Evolutionary conservation across 352 stramenopile species (phyloP).

Genomic region (Phytophthora sansomeana): DNA sequence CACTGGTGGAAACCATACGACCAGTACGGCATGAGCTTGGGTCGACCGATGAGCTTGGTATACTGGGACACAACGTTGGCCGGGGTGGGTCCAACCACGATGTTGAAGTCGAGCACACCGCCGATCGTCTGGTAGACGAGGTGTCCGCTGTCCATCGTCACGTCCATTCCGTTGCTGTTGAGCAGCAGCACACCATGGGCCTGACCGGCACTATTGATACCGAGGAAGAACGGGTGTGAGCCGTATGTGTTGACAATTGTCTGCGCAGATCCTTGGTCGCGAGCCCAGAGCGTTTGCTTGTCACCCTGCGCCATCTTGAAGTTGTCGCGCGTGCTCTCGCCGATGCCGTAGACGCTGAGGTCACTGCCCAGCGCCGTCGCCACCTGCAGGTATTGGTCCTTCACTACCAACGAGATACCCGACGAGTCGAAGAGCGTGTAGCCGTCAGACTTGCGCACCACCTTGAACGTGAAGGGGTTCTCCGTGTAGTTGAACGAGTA

Average conservation of each 20-base stretch:
- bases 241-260: slow-evolving; percentile 64
- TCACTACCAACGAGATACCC: slow-evolving; percentile 42
- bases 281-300: slow-evolving; percentile 59
- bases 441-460: slow-evolving; percentile 44
- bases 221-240: slow-evolving; percentile 67
- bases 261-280: slow-evolving; percentile 42
- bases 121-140: slow-evolving; percentile 66
- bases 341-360: slow-evolving; percentile 49
- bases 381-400: slow-evolving; percentile 55
- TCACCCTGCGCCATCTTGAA: slow-evolving; percentile 51
- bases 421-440: slow-evolving; percentile 57
- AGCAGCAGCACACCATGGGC: slow-evolving; percentile 64
- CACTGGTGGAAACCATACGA: slow-evolving; percentile 78
- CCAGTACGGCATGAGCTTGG: slow-evolving; percentile 74
- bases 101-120: slow-evolving; percentile 69
- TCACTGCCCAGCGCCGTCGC: slow-evolving; percentile 32
- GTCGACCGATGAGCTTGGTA: slow-evolving; percentile 59
- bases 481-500: slow-evolving; percentile 50
- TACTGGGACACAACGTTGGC: slow-evolving; percentile 61
- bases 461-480: slow-evolving; percentile 52
- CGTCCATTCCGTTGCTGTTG: slow-evolving; percentile 77
- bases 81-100: slow-evolving; percentile 56
- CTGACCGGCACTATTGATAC: slow-evolving; percentile 44
- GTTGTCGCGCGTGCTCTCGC: slow-evolving; percentile 47
- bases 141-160: slow-evolving; percentile 48